Evolutionary conservation across 2,329 filamentous ascomycete species (phyloP), one percentile per base, ranked within the genome.

Genomic region (Zopfia rhizophila): DNA sequence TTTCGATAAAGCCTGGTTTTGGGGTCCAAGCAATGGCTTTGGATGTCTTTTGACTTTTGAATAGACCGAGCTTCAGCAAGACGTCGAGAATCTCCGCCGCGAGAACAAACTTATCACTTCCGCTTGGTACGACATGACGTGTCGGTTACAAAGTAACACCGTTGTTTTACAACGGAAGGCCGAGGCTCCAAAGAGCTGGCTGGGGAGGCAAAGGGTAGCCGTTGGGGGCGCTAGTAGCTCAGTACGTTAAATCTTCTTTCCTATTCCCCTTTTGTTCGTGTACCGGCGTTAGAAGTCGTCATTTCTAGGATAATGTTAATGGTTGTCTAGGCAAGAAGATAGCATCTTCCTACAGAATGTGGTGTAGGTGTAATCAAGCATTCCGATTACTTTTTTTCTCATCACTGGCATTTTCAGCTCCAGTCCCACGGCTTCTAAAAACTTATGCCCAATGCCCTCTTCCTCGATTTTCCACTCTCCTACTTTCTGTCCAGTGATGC

Each of bases 61-160:
- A 23, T 23, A 68, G 65, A 54, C 46, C 48, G 68, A 72, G 44
- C 60, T 69, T 10, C 64, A 69, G 38, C 55, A 69, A 41, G 76
- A 80, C 59, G 82, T 89, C 63, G 83, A 84, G 56, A 89, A 86
- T 58, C 81, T 95, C 48, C 82, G 88, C 68, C 83, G 88, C 58
- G 90, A 95, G 71, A 91, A 90, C 68, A 81, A 82, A 27, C 80
- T 94, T 65, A 90, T 95, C 61, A 79, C 87, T 18, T 88, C 86
- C n/a, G 90, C 90, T 2, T 95, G 89, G 89, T 92, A 92, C 73
- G 89, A 93, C 70, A 82, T 94, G 61, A 86, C 87, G 18, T 86
- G 81, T 65, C 81, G 90, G 38, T 72, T 95, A 58, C 90, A 94
- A 73, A 91, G 88, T 75, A 93, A 92, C 68, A 89, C 89, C 52